Evolutionary conservation across 1,139 yeast species (phyloP), one percentile per base, ranked within the genome.

Genomic region (Suhomyces anneliseae): DNA sequence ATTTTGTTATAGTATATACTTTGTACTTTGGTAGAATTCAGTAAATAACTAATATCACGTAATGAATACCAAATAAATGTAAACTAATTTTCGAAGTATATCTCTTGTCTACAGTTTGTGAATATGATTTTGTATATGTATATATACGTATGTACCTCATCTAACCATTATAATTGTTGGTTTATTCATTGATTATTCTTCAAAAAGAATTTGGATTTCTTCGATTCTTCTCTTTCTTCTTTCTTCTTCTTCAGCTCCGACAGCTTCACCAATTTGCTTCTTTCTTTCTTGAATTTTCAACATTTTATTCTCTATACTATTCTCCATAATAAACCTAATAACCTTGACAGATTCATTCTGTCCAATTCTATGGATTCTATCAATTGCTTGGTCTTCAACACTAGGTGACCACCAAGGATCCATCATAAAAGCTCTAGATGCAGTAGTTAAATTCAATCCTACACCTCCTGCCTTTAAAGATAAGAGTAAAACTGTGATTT

Each of bases 391-490:
- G 39, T 89, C 90, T 60, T 93, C 98, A 38, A 89, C 83, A 47
- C 96, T 90, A 39, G 90, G 96, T 27, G 95, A 87, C 98, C 98
- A 93, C 95, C 97, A 93, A 0, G 98, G 98, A 60, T 93, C 98
- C 92, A 93, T 87, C 81, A 93, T 77, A 59, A 85, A 90, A 8
- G 96, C 98, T 39, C 82, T 78, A 0, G 89, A 85, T 0, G 98
- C 97, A 40, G 85, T 82, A 0, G 96, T 92, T 51, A 93, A 70
- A 60, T 93, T 93, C 53, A 93, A 74, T 0, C 99, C 99, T 8
- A 92, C 97, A 5, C 98, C 98, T 14, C 99, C 98, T 0, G 98
- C 96, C 64, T 90, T 92, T 51, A 92, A 70, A 1, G 96, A 87
- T 34, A 93, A 66, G 19, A 92, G 68, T 15, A 93, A 64, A 1